Conservation (phyloP, 176 grass and related monocot species). For the Oryza glumipatula region DNA sequence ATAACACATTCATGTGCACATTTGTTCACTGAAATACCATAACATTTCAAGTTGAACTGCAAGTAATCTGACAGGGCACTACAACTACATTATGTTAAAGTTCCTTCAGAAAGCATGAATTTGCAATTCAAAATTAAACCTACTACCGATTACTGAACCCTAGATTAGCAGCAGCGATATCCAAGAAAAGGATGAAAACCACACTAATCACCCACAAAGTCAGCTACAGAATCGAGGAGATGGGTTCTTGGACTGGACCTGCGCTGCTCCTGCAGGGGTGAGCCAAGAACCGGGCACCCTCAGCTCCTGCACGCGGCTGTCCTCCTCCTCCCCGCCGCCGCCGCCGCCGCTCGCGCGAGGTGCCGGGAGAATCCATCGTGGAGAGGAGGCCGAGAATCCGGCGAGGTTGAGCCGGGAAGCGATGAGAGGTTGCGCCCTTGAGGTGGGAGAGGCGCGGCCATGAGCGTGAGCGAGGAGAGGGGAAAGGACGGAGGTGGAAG, state of each 20-base stretch:
- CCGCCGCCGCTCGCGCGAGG: slow-evolving; percentile 11
- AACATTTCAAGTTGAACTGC: background rate
- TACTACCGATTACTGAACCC: background rate
- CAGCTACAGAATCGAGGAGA: background rate
- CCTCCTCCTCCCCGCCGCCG: slow-evolving; percentile 1
- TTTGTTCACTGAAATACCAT: background rate
- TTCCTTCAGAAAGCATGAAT: background rate
- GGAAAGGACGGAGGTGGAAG: slow-evolving; percentile 23
- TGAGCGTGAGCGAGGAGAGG: background rate
- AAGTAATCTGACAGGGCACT: background rate
- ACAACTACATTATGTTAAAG: background rate
- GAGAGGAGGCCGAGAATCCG: background rate
- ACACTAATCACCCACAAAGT: background rate
- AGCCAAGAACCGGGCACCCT: slow-evolving; percentile 73
- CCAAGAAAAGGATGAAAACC: background rate
- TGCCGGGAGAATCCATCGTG: background rate
- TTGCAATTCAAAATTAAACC: background rate
- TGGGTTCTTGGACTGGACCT: slow-evolving; percentile 44
- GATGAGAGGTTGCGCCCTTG: slow-evolving; percentile 23
- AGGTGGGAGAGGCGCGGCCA: slow-evolving; percentile 15
- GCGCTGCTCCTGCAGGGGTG: slow-evolving; percentile 48
- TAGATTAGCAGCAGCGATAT: background rate
- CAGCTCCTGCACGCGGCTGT: slow-evolving; percentile 68
- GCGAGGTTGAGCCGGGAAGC: background rate
- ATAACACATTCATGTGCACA: background rate